Percentiles rank a stretch among this genome's conserved stretches.
phyloP scores from a whole-genome alignment of 306 rosid species.

The Rubus parviflorus region DNA sequence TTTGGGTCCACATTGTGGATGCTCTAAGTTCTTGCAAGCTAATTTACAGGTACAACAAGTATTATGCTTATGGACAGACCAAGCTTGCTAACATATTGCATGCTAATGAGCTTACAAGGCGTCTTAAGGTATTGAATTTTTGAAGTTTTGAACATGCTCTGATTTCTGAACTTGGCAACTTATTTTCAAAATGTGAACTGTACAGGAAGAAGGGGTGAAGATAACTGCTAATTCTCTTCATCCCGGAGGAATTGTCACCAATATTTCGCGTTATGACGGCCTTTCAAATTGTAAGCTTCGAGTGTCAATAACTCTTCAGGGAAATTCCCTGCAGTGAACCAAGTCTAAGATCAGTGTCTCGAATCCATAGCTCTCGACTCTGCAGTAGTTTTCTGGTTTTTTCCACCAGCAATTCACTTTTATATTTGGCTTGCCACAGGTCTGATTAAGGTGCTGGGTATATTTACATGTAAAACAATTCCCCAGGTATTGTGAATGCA shows the following conservation, averaged over 20 bases:
- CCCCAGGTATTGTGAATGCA: slow-evolving; percentile 40
- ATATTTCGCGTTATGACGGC: neutral
- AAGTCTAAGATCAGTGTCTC: too few relatives aligned
- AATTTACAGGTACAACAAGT: slow-evolving; percentile 47
- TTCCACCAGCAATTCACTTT: neutral
- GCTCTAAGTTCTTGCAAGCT: neutral
- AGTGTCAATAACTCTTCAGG: too few relatives aligned
- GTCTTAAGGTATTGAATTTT: slow-evolving; percentile 49
- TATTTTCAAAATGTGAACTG: too few relatives aligned
- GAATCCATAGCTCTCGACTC: neutral
- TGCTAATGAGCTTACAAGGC: slow-evolving; percentile 63
- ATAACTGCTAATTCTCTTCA: slow-evolving; percentile 31
- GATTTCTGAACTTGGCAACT: too few relatives aligned
- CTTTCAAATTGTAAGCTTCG: too few relatives aligned
- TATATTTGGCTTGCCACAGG: slow-evolving; percentile 44
- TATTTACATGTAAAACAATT: slow-evolving; percentile 55
- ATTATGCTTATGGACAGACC: slow-evolving; percentile 78
- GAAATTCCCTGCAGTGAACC: too few relatives aligned
- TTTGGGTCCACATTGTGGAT: too few relatives aligned
- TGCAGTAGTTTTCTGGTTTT: neutral
- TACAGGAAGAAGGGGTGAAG: slow-evolving; percentile 23
- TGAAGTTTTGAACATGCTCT: too few relatives aligned
- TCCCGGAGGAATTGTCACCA: slow-evolving; percentile 26
- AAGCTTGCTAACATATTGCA: slow-evolving; percentile 84
- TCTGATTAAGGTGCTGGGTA: slow-evolving; percentile 43